phyloP scores from a whole-genome alignment of 2,329 filamentous ascomycete genomes.

The Ophioceras dolichostomum region DNA sequence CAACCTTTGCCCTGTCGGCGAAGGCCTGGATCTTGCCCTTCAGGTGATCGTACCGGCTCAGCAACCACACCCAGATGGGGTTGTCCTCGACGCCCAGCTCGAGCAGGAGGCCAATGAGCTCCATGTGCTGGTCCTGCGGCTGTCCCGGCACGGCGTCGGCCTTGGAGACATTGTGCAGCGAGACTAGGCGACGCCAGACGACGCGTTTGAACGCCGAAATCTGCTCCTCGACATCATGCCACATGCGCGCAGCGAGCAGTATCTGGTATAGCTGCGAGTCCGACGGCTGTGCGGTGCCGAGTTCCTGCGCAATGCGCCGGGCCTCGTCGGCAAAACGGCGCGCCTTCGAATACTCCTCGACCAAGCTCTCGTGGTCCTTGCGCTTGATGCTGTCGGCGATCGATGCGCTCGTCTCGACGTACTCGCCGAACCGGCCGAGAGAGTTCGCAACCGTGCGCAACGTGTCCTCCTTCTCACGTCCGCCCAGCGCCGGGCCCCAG shows the following conservation, averaged over 20 bases:
- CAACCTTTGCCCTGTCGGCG: slow-evolving; percentile 77
- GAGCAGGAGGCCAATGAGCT: slow-evolving; percentile 77
- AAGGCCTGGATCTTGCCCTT: slow-evolving; percentile 72
- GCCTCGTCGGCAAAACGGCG: slow-evolving; percentile 71
- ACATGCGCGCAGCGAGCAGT: slow-evolving; percentile 83
- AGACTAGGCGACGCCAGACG: slow-evolving; percentile 70
- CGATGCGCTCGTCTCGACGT: slow-evolving; percentile 68
- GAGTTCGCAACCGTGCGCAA: slow-evolving; percentile 66
- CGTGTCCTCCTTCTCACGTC: slow-evolving; percentile 80
- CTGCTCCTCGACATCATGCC: slow-evolving; percentile 84
- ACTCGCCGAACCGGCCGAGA: slow-evolving; percentile 66
- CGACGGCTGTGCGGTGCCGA: slow-evolving; percentile 45
- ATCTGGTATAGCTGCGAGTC: slow-evolving; percentile 79
- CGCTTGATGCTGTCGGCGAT: slow-evolving; percentile 79
- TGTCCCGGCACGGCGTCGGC: slow-evolving; percentile 33
- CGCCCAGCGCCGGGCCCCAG: slow-evolving; percentile 88
- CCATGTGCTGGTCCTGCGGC: slow-evolving; percentile 75
- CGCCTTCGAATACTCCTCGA: slow-evolving; percentile 80
- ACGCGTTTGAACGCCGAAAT: slow-evolving; percentile 80
- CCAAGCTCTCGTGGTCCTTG: slow-evolving; percentile 77
- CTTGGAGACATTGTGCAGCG: slow-evolving; percentile 46
- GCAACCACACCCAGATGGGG: slow-evolving; percentile 91
- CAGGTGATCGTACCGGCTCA: slow-evolving; percentile 79
- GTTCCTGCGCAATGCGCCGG: slow-evolving; percentile 48
- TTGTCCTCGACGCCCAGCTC: slow-evolving; percentile 93